Evolutionary conservation across 2,329 filamentous ascomycete species (phyloP), one percentile per base, ranked within the genome.

Genomic region (Gnomoniopsis smithogilvyi): DNA sequence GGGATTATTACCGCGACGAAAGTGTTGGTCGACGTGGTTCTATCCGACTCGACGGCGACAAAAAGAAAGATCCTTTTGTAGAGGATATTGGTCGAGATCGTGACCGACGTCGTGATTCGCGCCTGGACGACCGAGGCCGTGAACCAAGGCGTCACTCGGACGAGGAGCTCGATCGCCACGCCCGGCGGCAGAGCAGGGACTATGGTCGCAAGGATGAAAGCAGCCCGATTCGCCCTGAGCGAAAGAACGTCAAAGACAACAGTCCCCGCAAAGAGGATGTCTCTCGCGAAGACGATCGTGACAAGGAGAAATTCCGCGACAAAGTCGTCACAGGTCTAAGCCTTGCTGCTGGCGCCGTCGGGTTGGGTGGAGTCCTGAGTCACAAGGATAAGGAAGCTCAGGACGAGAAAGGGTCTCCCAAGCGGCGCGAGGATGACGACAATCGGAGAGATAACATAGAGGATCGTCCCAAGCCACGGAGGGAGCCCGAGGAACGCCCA

Each of bases 261-360:
- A 3, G 17, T 24, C 14, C 45, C 21, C 45, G 63, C 34, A 67
- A 64, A 8, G 63, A 68, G 3, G 70, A 73, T 11, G 68, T 33
- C 8, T 1, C 15, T 26, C 61, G 59, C 10, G 72, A 74, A n/a
- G 73, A 73, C 3, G 72, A 72, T 17, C 69, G 72, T 57, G 74
- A 74, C 46, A 75, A 72, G 22, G 73, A 74, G 49, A 76, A 76
- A 53, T 67, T 78, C 36, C 76, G 78, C 41, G 80, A 83, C 50
- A 82, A 80, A 62, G 69, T 81, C 24, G 72, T 73, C 10, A 70
- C 76, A 7, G 80, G 80, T 1, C 69, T 83, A 3, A 76, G 80
- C 34, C 74, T 78, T 19, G 78, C 77, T 33, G 80, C 79, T 6
- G 77, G 78, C 3, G 76, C 80, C 3, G 73, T 82, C 19, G 80